phyloP scores from a whole-genome alignment of 345 rosid genomes.

The Punica granatum region DNA sequence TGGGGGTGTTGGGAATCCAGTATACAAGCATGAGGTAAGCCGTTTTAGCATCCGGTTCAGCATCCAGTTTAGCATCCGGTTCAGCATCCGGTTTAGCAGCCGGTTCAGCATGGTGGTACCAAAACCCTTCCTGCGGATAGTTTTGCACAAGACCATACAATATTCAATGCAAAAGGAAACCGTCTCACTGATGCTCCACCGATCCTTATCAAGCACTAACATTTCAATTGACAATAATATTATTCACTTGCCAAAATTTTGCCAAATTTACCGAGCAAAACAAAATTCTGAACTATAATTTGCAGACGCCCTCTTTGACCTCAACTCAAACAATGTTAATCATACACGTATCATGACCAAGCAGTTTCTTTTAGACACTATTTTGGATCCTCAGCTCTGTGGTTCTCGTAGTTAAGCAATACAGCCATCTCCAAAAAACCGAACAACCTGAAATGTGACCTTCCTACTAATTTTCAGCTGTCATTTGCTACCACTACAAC shows the following conservation, averaged over 20 bases:
- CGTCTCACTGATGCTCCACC: neutral
- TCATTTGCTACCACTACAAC: neutral
- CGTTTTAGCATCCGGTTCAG: no score
- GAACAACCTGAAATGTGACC: neutral
- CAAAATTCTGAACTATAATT: neutral
- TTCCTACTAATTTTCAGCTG: neutral
- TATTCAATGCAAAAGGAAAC: no score
- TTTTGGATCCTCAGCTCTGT: neutral
- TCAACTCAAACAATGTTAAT: neutral
- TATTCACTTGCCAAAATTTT: no score
- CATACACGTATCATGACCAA: neutral
- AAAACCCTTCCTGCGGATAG: constrained; percentile 17
- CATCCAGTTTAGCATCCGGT: no score
- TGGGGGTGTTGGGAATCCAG: constrained; percentile 37
- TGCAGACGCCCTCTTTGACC: neutral
- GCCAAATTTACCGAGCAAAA: no score
- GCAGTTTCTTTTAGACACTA: neutral
- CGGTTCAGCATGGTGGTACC: constrained; percentile 24
- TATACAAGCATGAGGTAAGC: constrained; percentile 66
- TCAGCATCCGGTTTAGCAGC: no score
- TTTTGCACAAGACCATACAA: neutral
- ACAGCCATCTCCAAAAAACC: neutral
- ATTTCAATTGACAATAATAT: no score
- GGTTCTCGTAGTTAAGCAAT: neutral
- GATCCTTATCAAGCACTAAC: no score